A percentile compares a stretch with the other conserved stretches of the same genome.
Evolutionary conservation across 495 filamentous ascomycete species (phyloP).

Genomic region (Amphirosellinia nigrospora): DNA sequence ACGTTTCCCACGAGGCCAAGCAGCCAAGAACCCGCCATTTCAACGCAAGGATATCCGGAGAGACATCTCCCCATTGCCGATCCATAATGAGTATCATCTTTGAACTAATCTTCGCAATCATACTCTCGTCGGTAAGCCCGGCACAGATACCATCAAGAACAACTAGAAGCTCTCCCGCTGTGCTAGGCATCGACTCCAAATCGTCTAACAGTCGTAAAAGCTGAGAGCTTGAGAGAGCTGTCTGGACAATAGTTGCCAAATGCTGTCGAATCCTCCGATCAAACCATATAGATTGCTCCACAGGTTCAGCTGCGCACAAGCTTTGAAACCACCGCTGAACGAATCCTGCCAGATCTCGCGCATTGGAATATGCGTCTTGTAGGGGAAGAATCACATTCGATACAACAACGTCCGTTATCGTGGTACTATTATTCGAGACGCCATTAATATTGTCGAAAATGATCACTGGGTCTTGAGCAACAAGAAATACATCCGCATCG

Average conservation of each 20-base stretch:
- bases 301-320: conserved; percentile 56
- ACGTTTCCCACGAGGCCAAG: conserved; percentile 42
- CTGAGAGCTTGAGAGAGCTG: conserved; percentile 53
- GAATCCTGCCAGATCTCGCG: conserved; percentile 71
- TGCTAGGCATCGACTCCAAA: conserved; percentile 40
- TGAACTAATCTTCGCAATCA: conserved; percentile 45
- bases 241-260: conserved; percentile 50
- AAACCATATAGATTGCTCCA: conserved; percentile 61
- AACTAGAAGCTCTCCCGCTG: conserved; percentile 42
- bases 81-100: conserved; percentile 39
- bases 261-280: conserved; percentile 60
- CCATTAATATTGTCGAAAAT: conserved; percentile 32
- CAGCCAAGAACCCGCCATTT: conserved; percentile 48
- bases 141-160: conserved; percentile 56
- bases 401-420: conserved; percentile 35
- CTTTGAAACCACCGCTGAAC: conserved; percentile 69
- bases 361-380: conserved; percentile 65
- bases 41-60: conserved; percentile 33
- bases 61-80: conserved; percentile 25
- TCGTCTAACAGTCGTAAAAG: conserved; percentile 52
- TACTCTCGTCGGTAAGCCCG: conserved; percentile 51
- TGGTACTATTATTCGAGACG: conserved; percentile 27
- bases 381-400: conserved; percentile 62
- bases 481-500: conserved; percentile 71
- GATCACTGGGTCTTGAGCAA: conserved; percentile 28